These are phyloP conservation scores for Neonectria neomacrospora DNA, from an alignment of 2,329 filamentous ascomycete genomes.

Conservation along the genomic window DNA sequence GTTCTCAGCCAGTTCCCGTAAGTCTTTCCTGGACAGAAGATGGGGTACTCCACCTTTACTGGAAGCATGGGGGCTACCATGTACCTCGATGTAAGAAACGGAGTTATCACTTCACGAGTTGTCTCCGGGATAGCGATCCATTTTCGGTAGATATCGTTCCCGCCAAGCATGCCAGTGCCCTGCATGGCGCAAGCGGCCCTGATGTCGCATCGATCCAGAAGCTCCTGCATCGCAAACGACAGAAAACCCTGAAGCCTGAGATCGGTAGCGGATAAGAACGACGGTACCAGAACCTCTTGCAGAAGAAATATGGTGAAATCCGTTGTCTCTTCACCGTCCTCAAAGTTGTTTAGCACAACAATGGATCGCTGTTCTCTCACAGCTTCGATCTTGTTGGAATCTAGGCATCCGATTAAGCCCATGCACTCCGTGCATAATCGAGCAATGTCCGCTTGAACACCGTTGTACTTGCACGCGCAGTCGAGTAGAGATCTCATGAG, in stretches of 20 bases:
- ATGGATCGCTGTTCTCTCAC: slow-evolving; percentile 83
- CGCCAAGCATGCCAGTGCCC: slow-evolving; percentile 56
- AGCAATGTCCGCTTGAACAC: slow-evolving; percentile 73
- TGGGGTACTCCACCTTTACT: slow-evolving; percentile 75
- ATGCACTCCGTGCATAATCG: slow-evolving; percentile 83
- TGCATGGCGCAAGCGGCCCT: slow-evolving; percentile 63
- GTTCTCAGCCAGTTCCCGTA: slow-evolving; percentile 85
- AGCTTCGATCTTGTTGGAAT: slow-evolving; percentile 88
- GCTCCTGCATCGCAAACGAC: slow-evolving; percentile 93
- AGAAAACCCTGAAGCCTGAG: slow-evolving; percentile 89
- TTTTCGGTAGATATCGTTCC: slow-evolving; percentile 72
- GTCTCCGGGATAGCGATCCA: slow-evolving; percentile 83
- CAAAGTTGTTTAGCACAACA: slow-evolving; percentile 88
- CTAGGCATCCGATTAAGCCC: slow-evolving; percentile 89
- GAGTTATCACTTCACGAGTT: slow-evolving; percentile 83
- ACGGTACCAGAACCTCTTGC: slow-evolving; percentile 87
- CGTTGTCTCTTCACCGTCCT: slow-evolving; percentile 78
- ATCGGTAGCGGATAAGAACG: slow-evolving; percentile 91
- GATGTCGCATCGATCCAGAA: slow-evolving; percentile 82
- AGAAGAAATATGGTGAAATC: slow-evolving; percentile 89
- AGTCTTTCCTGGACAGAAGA: slow-evolving; percentile 74
- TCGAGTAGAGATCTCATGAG: slow-evolving; percentile 85
- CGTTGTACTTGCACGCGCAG: slow-evolving; percentile 83
- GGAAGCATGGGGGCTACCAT: slow-evolving; percentile 72
- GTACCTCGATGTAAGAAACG: slow-evolving; percentile 89